These are phyloP conservation scores for Phtheirospermum japonicum DNA, from an alignment of 257 asterid species.

Conservation along the genomic window DNA sequence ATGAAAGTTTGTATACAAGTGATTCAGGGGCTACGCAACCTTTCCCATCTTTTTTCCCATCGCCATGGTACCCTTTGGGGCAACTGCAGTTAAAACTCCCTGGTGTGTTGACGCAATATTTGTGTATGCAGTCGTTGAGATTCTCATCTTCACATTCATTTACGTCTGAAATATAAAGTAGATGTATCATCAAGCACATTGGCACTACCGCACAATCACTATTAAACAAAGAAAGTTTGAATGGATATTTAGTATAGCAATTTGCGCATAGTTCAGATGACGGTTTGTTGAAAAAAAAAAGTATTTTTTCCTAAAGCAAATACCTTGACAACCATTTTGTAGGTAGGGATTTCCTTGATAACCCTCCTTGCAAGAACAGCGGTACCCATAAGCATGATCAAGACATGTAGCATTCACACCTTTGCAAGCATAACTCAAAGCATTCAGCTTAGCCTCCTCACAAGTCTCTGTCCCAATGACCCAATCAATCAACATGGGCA, in stretches of 20 bases:
- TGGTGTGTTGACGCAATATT: constrained; percentile 5
- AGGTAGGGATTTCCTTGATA: constrained; percentile 55
- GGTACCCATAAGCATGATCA: constrained; percentile 30
- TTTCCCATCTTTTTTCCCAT: constrained; percentile 19
- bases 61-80: too few species aligned
- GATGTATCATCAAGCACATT: too few species aligned
- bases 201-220: too few species aligned
- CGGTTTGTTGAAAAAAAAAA: too few species aligned
- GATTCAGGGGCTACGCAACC: constrained; percentile 27
- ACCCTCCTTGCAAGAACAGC: constrained; percentile 47
- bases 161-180: too few species aligned
- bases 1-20: not conserved
- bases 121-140: too few species aligned
- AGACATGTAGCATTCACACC: constrained; percentile 29
- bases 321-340: constrained; percentile 40
- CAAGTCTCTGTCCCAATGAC: constrained; percentile 31
- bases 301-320: too few species aligned
- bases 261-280: too few species aligned
- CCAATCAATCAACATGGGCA: constrained; percentile 45
- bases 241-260: not conserved
- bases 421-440: constrained; percentile 29
- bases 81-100: constrained; percentile 28
- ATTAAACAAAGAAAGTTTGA: too few species aligned
- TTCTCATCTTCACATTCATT: constrained; percentile 32
- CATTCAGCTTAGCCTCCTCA: constrained; percentile 21